phyloP scores from a whole-genome alignment of 83 land plant species.

The Larix sibirica region DNA sequence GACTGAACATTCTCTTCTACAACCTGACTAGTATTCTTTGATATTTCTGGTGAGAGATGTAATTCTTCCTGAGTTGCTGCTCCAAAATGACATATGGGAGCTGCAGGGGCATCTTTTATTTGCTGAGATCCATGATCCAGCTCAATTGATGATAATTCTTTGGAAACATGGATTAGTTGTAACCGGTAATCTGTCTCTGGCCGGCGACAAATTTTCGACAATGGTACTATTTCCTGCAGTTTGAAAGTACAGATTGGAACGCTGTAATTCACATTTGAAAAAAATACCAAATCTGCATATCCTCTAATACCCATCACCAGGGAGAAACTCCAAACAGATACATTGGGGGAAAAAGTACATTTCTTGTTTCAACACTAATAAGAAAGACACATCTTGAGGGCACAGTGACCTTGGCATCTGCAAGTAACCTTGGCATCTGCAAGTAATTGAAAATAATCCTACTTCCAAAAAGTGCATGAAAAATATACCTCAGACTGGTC shows the following conservation, averaged over 20 bases:
- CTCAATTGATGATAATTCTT: constrained; percentile 21
- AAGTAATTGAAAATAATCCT: no score
- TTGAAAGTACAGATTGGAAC: not conserved
- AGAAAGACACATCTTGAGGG: no score
- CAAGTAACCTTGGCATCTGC: no score
- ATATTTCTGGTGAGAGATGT: not conserved
- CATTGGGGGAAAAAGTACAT: no score
- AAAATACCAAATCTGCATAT: no score
- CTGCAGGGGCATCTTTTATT: constrained; percentile 8
- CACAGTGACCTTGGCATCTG: no score
- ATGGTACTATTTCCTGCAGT: constrained; percentile 65
- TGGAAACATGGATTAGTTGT: constrained; percentile 45
- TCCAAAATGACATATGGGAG: not conserved
- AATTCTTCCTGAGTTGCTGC: constrained; percentile 6
- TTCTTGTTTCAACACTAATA: no score
- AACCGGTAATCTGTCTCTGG: constrained; percentile 75
- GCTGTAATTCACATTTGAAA: not conserved
- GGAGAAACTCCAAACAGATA: not conserved
- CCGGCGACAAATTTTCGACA: constrained; percentile 68
- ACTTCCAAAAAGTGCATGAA: no score
- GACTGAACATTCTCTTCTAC: not conserved
- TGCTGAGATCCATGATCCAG: constrained; percentile 8
- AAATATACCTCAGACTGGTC: constrained; percentile 86
- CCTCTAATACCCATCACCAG: no score
- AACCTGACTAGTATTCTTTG: not conserved